phyloP scores from a whole-genome alignment of 2,329 filamentous ascomycete genomes.

The Metarhizium robertsii region DNA sequence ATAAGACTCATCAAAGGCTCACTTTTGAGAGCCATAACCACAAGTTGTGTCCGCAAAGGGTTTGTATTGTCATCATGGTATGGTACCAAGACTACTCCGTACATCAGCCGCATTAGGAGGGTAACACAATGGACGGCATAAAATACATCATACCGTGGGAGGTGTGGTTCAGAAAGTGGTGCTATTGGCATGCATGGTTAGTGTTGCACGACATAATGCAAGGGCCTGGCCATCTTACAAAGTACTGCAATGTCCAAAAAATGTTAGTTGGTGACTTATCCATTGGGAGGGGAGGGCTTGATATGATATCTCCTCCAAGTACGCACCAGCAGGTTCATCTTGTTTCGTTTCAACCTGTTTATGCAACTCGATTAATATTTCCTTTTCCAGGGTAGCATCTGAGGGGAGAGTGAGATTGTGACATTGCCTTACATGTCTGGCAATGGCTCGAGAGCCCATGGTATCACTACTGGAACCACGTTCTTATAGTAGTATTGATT shows the following conservation, averaged over 20 bases:
- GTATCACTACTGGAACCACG: constrained; percentile 52
- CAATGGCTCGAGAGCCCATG: constrained; percentile 37
- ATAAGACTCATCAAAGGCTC: constrained; percentile 67
- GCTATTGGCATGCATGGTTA: constrained; percentile 19
- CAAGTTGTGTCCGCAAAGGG: constrained; percentile 39
- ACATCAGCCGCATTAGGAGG: background rate
- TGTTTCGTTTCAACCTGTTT: constrained; percentile 42
- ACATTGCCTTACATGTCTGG: constrained; percentile 27
- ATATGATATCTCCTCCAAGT: background rate
- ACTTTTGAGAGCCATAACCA: constrained; percentile 56
- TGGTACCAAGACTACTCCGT: constrained; percentile 31
- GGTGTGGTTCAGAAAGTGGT: constrained; percentile 69
- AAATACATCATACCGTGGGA: constrained; percentile 48
- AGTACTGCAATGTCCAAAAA: constrained; percentile 28
- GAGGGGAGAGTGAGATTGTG: background rate
- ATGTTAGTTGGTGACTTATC: background rate
- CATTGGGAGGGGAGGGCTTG: background rate
- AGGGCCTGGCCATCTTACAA: constrained; percentile 24
- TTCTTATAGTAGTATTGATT: constrained; percentile 53
- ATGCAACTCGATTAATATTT: background rate
- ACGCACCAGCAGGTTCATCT: constrained; percentile 63
- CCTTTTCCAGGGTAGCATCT: background rate
- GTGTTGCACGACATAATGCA: background rate
- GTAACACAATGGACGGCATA: constrained; percentile 18
- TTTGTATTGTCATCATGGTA: constrained; percentile 45